Evolutionary conservation across 495 filamentous ascomycete genomes (phyloP).

Genomic region (Penicillium roqueforti): DNA sequence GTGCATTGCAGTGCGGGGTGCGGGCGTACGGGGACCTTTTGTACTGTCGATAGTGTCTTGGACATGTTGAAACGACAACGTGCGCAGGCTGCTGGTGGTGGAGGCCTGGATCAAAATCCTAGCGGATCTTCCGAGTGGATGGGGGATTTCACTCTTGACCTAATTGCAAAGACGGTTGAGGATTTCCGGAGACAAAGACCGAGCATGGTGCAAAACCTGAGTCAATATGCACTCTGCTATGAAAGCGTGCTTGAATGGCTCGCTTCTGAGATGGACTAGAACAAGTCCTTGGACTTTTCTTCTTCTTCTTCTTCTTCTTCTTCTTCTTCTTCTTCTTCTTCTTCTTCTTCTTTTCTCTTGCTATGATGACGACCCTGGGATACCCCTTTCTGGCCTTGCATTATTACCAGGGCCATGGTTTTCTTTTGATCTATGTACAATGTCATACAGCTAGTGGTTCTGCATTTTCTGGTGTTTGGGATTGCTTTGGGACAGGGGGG

Average conservation of each 20-base stretch:
- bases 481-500: neutral
- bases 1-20: constrained; percentile 97
- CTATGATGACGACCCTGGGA: constrained; percentile 7
- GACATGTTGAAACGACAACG: constrained; percentile 86
- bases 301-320: neutral
- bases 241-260: constrained; percentile 93
- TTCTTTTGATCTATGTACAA: constrained; percentile 2
- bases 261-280: constrained; percentile 40
- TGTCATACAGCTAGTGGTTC: constrained; percentile 6
- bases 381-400: constrained; percentile 6
- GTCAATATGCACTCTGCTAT: constrained; percentile 95
- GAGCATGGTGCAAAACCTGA: constrained; percentile 95
- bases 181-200: constrained; percentile 84
- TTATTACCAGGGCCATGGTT: constrained; percentile 4
- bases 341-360: neutral
- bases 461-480: constrained; percentile 9
- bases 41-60: constrained; percentile 90
- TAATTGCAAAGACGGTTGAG: constrained; percentile 80
- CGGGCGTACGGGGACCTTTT: constrained; percentile 93
- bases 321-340: neutral
- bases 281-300: neutral
- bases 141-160: constrained; percentile 58
- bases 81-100: constrained; percentile 13
- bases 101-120: constrained; percentile 33
- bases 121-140: constrained; percentile 25